Evolutionary conservation across 257 asterid genomes (phyloP).

Genomic region (Solanum infundibuliforme): DNA sequence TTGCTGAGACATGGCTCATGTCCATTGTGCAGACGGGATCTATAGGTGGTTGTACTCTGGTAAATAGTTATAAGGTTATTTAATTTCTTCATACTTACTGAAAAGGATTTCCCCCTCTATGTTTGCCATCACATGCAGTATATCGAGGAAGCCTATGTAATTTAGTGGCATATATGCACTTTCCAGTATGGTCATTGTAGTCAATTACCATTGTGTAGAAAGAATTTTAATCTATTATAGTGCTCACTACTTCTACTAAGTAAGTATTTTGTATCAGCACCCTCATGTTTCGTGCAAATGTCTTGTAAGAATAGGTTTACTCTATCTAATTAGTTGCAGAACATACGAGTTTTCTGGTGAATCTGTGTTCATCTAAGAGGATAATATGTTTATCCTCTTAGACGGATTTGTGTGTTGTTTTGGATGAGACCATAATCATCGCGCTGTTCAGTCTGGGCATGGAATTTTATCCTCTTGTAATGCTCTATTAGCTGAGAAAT

Average conservation of each 20-base stretch:
- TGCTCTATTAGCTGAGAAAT: not conserved
- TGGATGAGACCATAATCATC: not conserved
- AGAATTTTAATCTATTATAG: slow-evolving; percentile 15
- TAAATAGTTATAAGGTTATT: slow-evolving; percentile 14
- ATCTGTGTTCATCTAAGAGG: not conserved
- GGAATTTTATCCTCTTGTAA: not conserved
- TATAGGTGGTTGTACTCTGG: slow-evolving; percentile 23
- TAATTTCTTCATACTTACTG: slow-evolving; percentile 24
- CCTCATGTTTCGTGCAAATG: not conserved
- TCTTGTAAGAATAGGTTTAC: not conserved
- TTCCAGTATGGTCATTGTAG: slow-evolving; percentile 21
- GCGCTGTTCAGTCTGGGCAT: not conserved
- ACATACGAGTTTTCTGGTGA: not conserved
- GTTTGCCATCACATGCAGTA: slow-evolving; percentile 15
- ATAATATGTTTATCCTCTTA: not conserved
- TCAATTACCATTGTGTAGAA: slow-evolving; percentile 25
- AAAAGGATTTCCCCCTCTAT: slow-evolving; percentile 14
- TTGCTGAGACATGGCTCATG: slow-evolving; percentile 73
- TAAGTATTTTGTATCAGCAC: not conserved
- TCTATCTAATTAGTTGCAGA: not conserved
- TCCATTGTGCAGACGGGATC: slow-evolving; percentile 77
- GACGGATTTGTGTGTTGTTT: not conserved
- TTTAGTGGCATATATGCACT: slow-evolving; percentile 13
- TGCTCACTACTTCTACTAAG: not conserved
- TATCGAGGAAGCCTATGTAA: slow-evolving; percentile 14